These are phyloP conservation scores for Pestalotiopsis sp. DNA, from an alignment of 2,329 filamentous ascomycete species.

Conservation along the genomic window DNA sequence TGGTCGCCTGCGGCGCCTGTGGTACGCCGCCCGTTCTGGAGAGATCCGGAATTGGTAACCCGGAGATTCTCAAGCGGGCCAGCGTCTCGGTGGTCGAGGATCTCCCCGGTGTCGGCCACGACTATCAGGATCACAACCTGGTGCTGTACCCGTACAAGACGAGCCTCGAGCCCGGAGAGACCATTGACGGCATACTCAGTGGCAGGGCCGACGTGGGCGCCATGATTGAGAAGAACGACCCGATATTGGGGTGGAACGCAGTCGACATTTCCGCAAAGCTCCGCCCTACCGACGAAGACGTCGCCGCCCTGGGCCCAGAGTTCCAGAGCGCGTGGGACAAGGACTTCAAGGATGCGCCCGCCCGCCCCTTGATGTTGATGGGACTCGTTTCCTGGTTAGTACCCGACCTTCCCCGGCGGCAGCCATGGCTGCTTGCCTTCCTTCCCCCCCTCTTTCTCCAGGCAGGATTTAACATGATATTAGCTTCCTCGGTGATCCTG, in stretches of 20 bases:
- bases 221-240: constrained; percentile 24
- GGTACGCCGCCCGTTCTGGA: constrained; percentile 61
- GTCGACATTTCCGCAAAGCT: constrained; percentile 54
- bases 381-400: constrained; percentile 35
- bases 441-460: no score
- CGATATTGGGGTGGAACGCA: constrained; percentile 54
- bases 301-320: constrained; percentile 49
- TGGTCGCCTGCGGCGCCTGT: constrained; percentile 50
- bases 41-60: constrained; percentile 62
- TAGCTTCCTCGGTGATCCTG: constrained; percentile 13
- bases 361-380: constrained; percentile 47
- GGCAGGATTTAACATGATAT: background rate
- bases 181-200: constrained; percentile 34
- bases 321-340: constrained; percentile 53
- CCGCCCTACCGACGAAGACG: constrained; percentile 51
- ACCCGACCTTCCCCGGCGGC: background rate
- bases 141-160: constrained; percentile 52
- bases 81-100: constrained; percentile 52
- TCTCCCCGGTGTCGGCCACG: constrained; percentile 53
- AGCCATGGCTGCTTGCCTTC: background rate
- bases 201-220: constrained; percentile 27
- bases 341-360: constrained; percentile 43
- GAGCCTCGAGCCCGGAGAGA: constrained; percentile 48
- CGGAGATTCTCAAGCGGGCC: constrained; percentile 41
- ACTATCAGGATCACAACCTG: constrained; percentile 56